Percentiles rank a stretch among this genome's conserved stretches.
These are phyloP conservation scores for Pythium oligandrum DNA, from an alignment of 352 stramenopile genomes.

Conservation along the genomic window DNA sequence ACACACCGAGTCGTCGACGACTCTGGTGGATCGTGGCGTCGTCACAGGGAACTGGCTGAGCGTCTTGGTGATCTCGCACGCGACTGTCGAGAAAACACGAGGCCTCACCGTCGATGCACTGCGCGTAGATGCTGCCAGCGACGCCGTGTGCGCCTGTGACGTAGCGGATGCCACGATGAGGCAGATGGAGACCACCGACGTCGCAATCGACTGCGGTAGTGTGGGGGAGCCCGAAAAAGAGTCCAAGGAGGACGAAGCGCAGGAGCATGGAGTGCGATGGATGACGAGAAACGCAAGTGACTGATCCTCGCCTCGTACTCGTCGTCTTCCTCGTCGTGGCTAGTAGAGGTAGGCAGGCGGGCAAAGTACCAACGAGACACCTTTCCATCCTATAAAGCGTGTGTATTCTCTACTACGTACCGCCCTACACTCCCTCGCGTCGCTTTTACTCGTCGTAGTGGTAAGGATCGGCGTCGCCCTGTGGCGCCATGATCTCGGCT, in stretches of 20 bases:
- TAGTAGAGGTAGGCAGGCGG: not conserved
- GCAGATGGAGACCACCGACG: no score
- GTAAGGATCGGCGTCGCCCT: constrained; percentile 75
- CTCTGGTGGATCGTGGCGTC: constrained; percentile 29
- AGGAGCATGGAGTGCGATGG: no score
- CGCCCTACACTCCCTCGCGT: not conserved
- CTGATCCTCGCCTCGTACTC: not conserved
- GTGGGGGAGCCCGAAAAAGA: no score
- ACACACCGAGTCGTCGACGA: constrained; percentile 31
- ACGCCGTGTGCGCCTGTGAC: constrained; percentile 29
- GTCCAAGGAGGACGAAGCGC: no score
- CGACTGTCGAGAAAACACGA: constrained; percentile 29
- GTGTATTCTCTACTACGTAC: constrained; percentile 2
- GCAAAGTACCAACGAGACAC: not conserved
- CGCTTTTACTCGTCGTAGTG: constrained; percentile 66
- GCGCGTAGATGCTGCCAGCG: constrained; percentile 37
- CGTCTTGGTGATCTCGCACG: constrained; percentile 23
- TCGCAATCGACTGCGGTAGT: no score
- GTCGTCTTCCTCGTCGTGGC: constrained; percentile 1
- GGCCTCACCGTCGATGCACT: constrained; percentile 20
- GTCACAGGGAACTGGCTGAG: constrained; percentile 25
- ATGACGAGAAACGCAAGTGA: no score
- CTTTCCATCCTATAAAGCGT: not conserved
- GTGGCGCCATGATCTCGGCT: constrained; percentile 68
- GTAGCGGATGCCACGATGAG: constrained; percentile 15